Evolutionary conservation across 768 basidiomycete genomes (phyloP).

Genomic region (Russula foetens): DNA sequence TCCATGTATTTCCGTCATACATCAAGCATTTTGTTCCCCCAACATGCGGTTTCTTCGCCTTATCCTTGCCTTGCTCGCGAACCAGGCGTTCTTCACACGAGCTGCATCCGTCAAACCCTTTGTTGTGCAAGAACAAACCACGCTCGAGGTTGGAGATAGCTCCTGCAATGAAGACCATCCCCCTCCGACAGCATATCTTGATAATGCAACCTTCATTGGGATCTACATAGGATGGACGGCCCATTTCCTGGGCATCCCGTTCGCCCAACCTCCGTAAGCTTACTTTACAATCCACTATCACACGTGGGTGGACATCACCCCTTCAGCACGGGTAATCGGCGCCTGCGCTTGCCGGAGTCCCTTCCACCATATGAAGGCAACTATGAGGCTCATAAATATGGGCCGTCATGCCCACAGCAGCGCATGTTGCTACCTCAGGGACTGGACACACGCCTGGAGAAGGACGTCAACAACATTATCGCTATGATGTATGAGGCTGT

Average conservation of each 20-base stretch:
- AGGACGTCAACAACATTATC: conserved; percentile 1
- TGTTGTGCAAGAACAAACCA: neutral
- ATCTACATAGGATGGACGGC: conserved; percentile 4
- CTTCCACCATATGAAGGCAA: conserved; percentile 18
- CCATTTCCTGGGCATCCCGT: conserved; percentile 26
- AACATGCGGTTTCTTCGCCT: neutral
- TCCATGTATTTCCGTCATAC: neutral
- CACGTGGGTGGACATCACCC: neutral
- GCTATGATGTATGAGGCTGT: conserved; percentile 11
- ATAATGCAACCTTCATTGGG: conserved; percentile 23
- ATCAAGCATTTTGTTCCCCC: neutral
- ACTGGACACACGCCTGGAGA: neutral
- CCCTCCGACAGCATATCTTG: conserved; percentile 19
- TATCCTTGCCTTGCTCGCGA: neutral
- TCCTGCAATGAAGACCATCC: neutral
- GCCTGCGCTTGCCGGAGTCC: conserved; percentile 19
- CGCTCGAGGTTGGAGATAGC: neutral
- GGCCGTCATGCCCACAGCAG: conserved; percentile 25
- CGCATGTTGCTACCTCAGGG: conserved; percentile 4
- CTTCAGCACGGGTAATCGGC: conserved; percentile 9
- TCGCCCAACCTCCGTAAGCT: conserved; percentile 26
- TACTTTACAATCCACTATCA: neutral
- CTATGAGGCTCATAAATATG: conserved; percentile 19
- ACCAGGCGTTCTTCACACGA: neutral
- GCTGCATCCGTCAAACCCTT: neutral